Evolutionary conservation across 2,329 filamentous ascomycete genomes (phyloP).

Genomic region (Grosmannia serpens): DNA sequence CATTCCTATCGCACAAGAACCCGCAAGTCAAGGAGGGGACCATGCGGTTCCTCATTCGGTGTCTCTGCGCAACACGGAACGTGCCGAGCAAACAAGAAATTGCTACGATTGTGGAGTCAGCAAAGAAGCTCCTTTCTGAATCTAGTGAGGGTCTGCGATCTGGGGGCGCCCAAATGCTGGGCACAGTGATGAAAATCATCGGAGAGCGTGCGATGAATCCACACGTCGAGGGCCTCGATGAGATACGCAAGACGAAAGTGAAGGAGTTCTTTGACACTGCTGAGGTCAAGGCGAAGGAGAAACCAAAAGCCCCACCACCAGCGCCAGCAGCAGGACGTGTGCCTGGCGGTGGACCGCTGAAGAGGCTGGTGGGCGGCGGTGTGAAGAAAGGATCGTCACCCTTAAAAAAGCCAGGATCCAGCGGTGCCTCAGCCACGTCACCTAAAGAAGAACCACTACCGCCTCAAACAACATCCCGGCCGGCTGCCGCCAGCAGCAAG

Average conservation of each 20-base stretch:
- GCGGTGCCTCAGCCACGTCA: slow-evolving; percentile 15
- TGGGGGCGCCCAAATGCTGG: slow-evolving; percentile 82
- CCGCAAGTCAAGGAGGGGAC: slow-evolving; percentile 95
- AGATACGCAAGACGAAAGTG: slow-evolving; percentile 90
- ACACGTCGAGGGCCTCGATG: slow-evolving; percentile 83
- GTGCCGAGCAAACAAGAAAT: slow-evolving; percentile 80
- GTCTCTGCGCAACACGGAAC: slow-evolving; percentile 68
- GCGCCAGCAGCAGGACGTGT: slow-evolving; percentile 36
- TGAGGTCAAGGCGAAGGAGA: slow-evolving; percentile 80
- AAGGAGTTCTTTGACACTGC: slow-evolving; percentile 82
- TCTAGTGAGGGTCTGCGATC: slow-evolving; percentile 76
- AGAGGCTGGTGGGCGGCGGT: slow-evolving; percentile 26
- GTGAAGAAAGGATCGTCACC: slow-evolving; percentile 37
- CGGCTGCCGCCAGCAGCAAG: slow-evolving; percentile 30
- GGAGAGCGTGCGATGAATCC: slow-evolving; percentile 92
- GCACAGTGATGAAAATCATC: slow-evolving; percentile 97
- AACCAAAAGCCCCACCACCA: slow-evolving; percentile 69
- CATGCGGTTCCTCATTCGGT: slow-evolving; percentile 84
- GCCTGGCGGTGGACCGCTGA: slow-evolving; percentile 33
- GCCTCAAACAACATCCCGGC: slow-evolving; percentile 45
- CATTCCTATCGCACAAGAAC: slow-evolving; percentile 87
- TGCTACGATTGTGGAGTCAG: slow-evolving; percentile 71
- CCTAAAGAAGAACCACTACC: slow-evolving; percentile 42
- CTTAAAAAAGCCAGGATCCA: slow-evolving; percentile 22
- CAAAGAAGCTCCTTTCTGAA: slow-evolving; percentile 83